These are phyloP conservation scores for Backusella tuberculispora DNA, from an alignment of 192 early-diverging fungal genomes.

Conservation along the genomic window DNA sequence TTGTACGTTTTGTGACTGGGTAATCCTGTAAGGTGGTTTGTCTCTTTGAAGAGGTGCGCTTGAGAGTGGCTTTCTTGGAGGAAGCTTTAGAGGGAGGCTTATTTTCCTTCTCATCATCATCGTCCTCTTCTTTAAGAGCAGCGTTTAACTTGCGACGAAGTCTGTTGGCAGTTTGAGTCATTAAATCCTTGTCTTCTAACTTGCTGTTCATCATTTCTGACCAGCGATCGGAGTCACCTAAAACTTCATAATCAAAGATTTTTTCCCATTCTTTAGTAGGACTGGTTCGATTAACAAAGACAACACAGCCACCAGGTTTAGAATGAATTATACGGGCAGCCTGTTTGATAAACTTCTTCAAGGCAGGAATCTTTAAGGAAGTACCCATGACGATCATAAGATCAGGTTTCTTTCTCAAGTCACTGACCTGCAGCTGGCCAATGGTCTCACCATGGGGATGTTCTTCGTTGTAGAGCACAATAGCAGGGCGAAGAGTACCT, in stretches of 20 bases:
- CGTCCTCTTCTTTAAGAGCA: neutral
- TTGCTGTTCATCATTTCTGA: conserved; percentile 29
- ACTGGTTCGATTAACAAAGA: conserved; percentile 76
- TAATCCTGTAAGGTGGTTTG: conserved; percentile 5
- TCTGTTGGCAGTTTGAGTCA: conserved; percentile 22
- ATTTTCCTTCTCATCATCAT: conserved; percentile 6
- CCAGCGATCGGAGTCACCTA: conserved; percentile 72
- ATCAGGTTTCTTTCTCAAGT: conserved; percentile 66
- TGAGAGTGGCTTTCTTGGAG: neutral
- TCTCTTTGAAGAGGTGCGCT: conserved; percentile 4
- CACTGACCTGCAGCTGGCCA: conserved; percentile 57
- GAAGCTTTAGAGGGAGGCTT: neutral
- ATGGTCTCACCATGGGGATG: conserved; percentile 74
- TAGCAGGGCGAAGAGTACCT: conserved; percentile 85
- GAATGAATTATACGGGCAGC: conserved; percentile 62
- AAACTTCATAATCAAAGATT: conserved; percentile 78
- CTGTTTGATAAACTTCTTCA: conserved; percentile 75
- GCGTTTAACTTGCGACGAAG: conserved; percentile 5
- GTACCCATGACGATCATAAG: conserved; percentile 88
- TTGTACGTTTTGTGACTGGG: neutral
- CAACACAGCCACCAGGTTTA: conserved; percentile 55
- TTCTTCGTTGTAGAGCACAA: conserved; percentile 95
- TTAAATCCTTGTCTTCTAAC: conserved; percentile 6
- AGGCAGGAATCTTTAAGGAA: conserved; percentile 80
- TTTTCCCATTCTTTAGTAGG: conserved; percentile 74